These are phyloP conservation scores for Massarina eburnea DNA, from an alignment of 2,329 filamentous ascomycete species.

Conservation along the genomic window DNA sequence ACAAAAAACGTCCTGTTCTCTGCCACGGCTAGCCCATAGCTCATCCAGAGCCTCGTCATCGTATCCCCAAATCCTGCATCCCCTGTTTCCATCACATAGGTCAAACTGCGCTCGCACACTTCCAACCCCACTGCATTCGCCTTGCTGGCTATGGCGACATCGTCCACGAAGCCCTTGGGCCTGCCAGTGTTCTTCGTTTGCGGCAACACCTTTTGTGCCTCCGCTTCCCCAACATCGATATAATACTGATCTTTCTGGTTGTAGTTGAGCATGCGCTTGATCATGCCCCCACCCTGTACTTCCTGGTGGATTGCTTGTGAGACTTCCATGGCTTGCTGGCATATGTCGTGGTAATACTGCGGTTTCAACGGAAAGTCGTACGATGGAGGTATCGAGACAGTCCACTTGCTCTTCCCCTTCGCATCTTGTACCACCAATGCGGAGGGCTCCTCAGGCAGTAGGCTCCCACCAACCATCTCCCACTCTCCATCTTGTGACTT, in stretches of 20 bases:
- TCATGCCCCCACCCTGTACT: constrained; percentile 26
- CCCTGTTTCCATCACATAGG: constrained; percentile 72
- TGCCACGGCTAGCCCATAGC: constrained; percentile 75
- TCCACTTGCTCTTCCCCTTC: constrained; percentile 71
- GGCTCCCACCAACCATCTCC: constrained; percentile 67
- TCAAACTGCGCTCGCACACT: constrained; percentile 71
- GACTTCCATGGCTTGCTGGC: constrained; percentile 66
- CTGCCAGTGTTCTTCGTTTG: constrained; percentile 41
- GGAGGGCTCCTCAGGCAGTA: constrained; percentile 70
- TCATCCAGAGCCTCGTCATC: constrained; percentile 79
- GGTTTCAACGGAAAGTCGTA: constrained; percentile 67
- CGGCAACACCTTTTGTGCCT: constrained; percentile 64
- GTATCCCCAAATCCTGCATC: constrained; percentile 78
- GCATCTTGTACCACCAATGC: constrained; percentile 70
- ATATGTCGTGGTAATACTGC: constrained; percentile 70
- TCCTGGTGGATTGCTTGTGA: constrained; percentile 52
- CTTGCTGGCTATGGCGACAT: constrained; percentile 33
- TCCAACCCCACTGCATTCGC: constrained; percentile 41
- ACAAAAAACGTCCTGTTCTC: constrained; percentile 80
- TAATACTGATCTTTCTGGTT: constrained; percentile 68
- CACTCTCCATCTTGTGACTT: constrained; percentile 50
- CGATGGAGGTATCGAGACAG: constrained; percentile 72
- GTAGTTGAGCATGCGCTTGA: constrained; percentile 50
- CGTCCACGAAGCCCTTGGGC: constrained; percentile 42
- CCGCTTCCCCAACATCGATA: constrained; percentile 73